Evolutionary conservation across 805 yeast genomes (phyloP).

Genomic region (Starmerella floricola): DNA sequence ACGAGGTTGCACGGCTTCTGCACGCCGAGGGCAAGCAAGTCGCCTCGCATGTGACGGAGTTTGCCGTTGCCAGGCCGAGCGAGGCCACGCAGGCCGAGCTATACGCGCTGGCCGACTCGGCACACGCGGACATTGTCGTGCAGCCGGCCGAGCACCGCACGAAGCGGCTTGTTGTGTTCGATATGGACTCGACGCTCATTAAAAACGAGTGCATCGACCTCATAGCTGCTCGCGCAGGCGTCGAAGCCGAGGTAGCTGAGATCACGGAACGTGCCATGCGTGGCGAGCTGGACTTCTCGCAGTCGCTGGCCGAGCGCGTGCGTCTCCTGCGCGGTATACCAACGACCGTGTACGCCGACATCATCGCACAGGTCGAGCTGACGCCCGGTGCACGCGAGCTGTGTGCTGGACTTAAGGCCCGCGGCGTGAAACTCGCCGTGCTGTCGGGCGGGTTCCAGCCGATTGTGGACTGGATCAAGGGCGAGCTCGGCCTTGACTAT

Average conservation of each 20-base stretch:
- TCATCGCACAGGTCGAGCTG: slow-evolving; percentile 53
- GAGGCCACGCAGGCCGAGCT: not conserved
- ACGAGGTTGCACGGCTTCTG: not conserved
- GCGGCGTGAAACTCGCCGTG: slow-evolving; percentile 67
- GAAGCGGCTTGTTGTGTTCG: slow-evolving; percentile 66
- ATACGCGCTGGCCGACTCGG: slow-evolving; percentile 2
- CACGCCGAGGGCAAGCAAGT: not conserved
- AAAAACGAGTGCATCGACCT: slow-evolving; percentile 93
- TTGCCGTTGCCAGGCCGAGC: not conserved
- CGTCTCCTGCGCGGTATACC: slow-evolving; percentile 70
- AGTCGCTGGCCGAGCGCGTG: slow-evolving; percentile 66
- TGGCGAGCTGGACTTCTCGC: slow-evolving; percentile 84
- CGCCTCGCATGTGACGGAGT: not conserved
- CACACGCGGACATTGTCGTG: slow-evolving; percentile 1
- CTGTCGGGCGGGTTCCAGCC: slow-evolving; percentile 93
- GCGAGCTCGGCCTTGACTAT: slow-evolving; percentile 59
- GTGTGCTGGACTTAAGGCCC: slow-evolving; percentile 44
- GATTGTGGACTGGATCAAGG: slow-evolving; percentile 64
- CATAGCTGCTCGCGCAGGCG: slow-evolving; percentile 87
- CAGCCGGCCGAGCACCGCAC: slow-evolving; percentile 1
- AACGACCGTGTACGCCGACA: slow-evolving; percentile 60
- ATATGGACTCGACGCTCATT: slow-evolving; percentile 95
- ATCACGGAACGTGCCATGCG: slow-evolving; percentile 95
- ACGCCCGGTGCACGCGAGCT: slow-evolving; percentile 82
- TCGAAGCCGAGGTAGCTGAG: slow-evolving; percentile 72